Evolutionary conservation across 352 stramenopile species (phyloP), one percentile per base, ranked within the genome.

Genomic region (Pythium volutum): DNA sequence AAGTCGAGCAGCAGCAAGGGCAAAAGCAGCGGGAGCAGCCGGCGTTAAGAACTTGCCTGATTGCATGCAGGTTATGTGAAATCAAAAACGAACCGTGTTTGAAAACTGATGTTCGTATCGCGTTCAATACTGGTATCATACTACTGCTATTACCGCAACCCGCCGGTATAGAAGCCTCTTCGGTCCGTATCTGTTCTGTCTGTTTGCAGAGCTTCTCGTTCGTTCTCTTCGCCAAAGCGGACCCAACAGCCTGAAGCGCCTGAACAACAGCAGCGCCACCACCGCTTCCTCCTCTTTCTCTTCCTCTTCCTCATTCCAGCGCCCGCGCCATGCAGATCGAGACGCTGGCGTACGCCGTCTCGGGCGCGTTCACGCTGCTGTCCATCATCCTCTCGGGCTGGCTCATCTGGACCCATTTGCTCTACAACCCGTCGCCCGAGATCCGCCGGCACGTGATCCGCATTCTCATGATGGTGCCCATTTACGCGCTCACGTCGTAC

Each of bases 391-490:
- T 94, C 18, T 91, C 79, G 22, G 87, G 84, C 4, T 93, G 84
- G 87, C 78, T 93, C 55, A 93, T 95, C 64, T 95, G 84, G 84
- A 94, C 84, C 62, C 87, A 95, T 62, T 56, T 95, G 54, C 73
- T 92, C 51, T 91, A 91, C 70, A 95, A 95, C 66, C 87, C 84
- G 59, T 82, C 79, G 56, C 71, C 83, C 7, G 64, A 75, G 34
- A 90, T 93, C 70, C 84, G 87, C 70, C 97, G 93, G 75, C 88
- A 97, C 61, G 90, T 98, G 52, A 91, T 98, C 66, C 87, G 92
- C 36, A 98, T 98, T 53, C 69, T 98, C 22, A 88, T 96, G 62
- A 98, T 98, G 91, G 89, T 98, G 27, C 91, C 92, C 18, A 93
- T 97, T 58, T 98, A 97, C 81, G 89, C 77, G 26, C 74, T 97